Conservation (phyloP, 805 yeast genomes). For the Candida boidinii region DNA sequence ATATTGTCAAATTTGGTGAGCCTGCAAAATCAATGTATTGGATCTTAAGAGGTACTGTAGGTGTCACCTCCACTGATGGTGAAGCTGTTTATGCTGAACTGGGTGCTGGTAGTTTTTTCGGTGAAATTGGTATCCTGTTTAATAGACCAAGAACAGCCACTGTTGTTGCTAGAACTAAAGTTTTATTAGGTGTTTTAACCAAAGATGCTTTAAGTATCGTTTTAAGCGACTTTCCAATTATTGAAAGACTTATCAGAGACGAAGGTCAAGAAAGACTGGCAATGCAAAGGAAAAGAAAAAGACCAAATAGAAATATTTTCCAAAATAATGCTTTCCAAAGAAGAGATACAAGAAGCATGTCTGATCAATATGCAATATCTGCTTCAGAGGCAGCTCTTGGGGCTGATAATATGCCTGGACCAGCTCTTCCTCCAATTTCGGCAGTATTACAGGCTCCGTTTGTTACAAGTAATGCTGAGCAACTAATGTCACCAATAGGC, state of each 20-base stretch:
- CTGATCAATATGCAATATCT: constrained; percentile 8
- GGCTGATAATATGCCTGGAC: constrained; percentile 29
- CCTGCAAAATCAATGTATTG: constrained; percentile 73
- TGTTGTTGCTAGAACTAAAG: constrained; percentile 60
- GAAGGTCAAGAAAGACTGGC: constrained; percentile 74
- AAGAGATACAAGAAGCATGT: constrained; percentile 1
- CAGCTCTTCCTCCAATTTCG: constrained; percentile 27
- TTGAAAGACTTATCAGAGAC: constrained; percentile 63
- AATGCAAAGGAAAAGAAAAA: constrained; percentile 55
- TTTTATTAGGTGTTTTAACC: constrained; percentile 60
- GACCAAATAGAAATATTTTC: constrained; percentile 28
- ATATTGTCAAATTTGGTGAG: constrained; percentile 63
- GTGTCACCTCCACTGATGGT: constrained; percentile 72
- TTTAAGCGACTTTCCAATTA: constrained; percentile 51
- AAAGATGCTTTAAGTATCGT: constrained; percentile 53
- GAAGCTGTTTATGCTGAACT: constrained; percentile 68
- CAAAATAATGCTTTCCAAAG: constrained; percentile 8
- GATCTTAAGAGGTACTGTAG: constrained; percentile 68
- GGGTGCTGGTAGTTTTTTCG: constrained; percentile 62
- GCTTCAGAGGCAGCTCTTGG: constrained; percentile 24
- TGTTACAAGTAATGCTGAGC: background rate
- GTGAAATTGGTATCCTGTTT: constrained; percentile 71
- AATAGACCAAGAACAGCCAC: constrained; percentile 76
- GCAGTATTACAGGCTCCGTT: constrained; percentile 2
- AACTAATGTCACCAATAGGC: background rate